Evolutionary conservation across 1,139 yeast genomes (phyloP), one percentile per base, ranked within the genome.

Genomic region (Pichia sp.): DNA sequence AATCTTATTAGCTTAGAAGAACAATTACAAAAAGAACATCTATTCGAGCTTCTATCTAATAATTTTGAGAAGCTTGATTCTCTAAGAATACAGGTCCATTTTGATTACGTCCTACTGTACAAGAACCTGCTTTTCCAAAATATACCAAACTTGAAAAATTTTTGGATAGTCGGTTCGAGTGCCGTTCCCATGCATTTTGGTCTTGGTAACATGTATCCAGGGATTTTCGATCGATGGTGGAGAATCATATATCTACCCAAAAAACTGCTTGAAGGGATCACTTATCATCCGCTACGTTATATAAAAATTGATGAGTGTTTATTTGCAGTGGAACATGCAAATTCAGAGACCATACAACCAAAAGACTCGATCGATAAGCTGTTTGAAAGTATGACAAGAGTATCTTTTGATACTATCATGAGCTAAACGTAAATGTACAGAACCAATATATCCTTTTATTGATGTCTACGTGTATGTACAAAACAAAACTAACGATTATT

Each of bases 151-250:
- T 64, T 82, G 48, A 59, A 61, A 29, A 71, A 65, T 46, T 63
- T 81, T n/a, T 80, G 79, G 63, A 66, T 81, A 1, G 74, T 77
- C 57, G 85, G 85, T 0, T 66, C 74, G 24, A 74, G 75, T 29
- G 77, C 84, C 0, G 82, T 83, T 3, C 84, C 83, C 0, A 72
- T 78, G 6, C 81, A 80, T 63, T 73, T 81, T 70, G 86, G 85
- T 0, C 65, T 79, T 30, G 83, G 80, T 16, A 78, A 76, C 69
- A 70, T 73, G 4, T 81, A 80, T 62, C 83, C 83, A 4, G 79
- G 80, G 2, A 71, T 82, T 2, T 75, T 75, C 60, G 85, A 81
- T 63, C 79, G 78, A 55, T 82, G 86, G 85, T 73, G 74, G 58
- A 74, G 80, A 55, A 81, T 81, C 1, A 83, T 80, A 60, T 83